phyloP scores from a whole-genome alignment of 192 early-diverging fungal species.

The Rhizoclosmatium globosum region DNA sequence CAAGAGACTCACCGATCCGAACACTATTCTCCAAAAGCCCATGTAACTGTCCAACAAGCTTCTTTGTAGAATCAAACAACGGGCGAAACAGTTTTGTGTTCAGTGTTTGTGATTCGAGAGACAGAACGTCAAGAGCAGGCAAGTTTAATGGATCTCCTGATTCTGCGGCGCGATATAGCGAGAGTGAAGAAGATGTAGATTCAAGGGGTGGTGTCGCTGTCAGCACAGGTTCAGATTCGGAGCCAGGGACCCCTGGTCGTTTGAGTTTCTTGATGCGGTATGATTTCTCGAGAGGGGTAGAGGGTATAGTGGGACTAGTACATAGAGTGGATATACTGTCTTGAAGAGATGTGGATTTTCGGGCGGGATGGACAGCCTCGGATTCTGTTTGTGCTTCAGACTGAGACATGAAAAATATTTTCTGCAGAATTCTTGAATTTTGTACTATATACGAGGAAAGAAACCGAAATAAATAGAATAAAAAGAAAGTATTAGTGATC shows the following conservation, averaged over 20 bases:
- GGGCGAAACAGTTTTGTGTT: conserved; percentile 21
- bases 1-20: conserved; percentile 17
- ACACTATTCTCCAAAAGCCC: conserved; percentile 7
- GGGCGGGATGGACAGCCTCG: not conserved
- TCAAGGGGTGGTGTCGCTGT: not conserved
- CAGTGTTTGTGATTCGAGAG: not conserved
- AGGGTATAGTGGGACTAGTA: not conserved
- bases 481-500: conserved; percentile 15
- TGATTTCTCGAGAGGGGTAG: not conserved
- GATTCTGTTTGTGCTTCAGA: too few relatives aligned
- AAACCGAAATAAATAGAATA: not conserved
- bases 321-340: conserved; percentile 5
- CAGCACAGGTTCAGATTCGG: too few relatives aligned
- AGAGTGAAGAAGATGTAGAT: not conserved
- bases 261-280: not conserved
- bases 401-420: too few relatives aligned
- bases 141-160: not conserved
- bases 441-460: not conserved
- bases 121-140: not conserved
- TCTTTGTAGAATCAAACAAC: conserved; percentile 24
- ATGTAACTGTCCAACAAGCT: conserved; percentile 25
- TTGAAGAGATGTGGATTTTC: not conserved
- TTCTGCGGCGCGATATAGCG: not conserved
- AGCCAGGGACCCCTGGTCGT: not conserved
- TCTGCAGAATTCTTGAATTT: too few relatives aligned